Evolutionary conservation across 2,329 filamentous ascomycete species (phyloP).

Genomic region (Lasiodiplodia theobromae): DNA sequence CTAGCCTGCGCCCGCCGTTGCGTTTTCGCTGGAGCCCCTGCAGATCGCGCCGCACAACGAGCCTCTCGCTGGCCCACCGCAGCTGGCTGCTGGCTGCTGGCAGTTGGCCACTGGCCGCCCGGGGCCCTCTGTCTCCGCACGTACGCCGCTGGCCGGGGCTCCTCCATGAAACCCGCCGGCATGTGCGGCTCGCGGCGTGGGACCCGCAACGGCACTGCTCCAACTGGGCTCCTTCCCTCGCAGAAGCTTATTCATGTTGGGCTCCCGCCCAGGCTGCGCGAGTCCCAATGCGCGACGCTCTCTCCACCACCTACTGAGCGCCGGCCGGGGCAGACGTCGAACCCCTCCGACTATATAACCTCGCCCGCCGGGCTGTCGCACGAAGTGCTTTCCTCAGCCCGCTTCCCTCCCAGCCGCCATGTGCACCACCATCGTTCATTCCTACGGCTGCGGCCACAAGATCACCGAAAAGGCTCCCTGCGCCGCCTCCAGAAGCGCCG

Average conservation of each 20-base stretch:
- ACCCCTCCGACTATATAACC: constrained; percentile 9
- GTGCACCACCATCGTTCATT: constrained; percentile 57
- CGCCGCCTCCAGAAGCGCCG: constrained; percentile 51
- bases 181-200: constrained; percentile 16
- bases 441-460: constrained; percentile 56
- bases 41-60: constrained; percentile 13
- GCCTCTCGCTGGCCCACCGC: not conserved
- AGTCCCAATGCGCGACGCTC: constrained; percentile 22
- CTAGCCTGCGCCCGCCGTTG: constrained; percentile 8
- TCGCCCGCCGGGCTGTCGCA: constrained; percentile 33
- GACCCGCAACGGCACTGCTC: not conserved
- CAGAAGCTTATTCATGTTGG: constrained; percentile 18
- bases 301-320: constrained; percentile 28
- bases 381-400: constrained; percentile 1
- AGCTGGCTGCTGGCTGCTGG: not conserved
- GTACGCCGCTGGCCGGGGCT: not conserved
- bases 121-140: not conserved
- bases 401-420: constrained; percentile 39
- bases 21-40: constrained; percentile 18
- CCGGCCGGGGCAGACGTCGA: constrained; percentile 15
- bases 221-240: constrained; percentile 9
- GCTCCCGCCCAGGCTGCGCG: constrained; percentile 24
- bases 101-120: not conserved
- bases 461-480: constrained; percentile 53
- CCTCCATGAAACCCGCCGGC: constrained; percentile 2